phyloP scores from a whole-genome alignment of 768 basidiomycete genomes.

The Scleroderma bovista region DNA sequence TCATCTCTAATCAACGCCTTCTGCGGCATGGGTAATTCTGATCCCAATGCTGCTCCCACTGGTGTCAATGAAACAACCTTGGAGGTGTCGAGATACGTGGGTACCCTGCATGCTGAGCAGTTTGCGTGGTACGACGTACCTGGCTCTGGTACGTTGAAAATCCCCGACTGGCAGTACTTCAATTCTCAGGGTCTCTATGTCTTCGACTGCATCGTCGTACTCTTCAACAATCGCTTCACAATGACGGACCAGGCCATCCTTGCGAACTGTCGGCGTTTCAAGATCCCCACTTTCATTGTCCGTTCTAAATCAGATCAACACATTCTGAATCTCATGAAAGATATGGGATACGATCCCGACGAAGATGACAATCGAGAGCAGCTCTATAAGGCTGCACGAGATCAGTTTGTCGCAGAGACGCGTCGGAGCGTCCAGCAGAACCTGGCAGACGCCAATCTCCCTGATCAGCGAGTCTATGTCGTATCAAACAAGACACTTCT shows the following conservation, averaged over 20 bases:
- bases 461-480: slow-evolving; percentile 13
- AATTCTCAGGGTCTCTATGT: slow-evolving; percentile 24
- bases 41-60: slow-evolving; percentile 16
- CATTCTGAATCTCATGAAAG: slow-evolving; percentile 7
- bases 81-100: slow-evolving; percentile 16
- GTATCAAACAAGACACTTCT: slow-evolving; percentile 10
- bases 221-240: slow-evolving; percentile 22
- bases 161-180: slow-evolving; percentile 25
- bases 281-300: slow-evolving; percentile 23
- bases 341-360: slow-evolving; percentile 6
- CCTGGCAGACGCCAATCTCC: slow-evolving; percentile 8
- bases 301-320: slow-evolving; percentile 24
- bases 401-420: slow-evolving; percentile 6
- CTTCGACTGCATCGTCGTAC: slow-evolving; percentile 7
- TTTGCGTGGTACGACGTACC: slow-evolving; percentile 27
- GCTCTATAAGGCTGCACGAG: slow-evolving; percentile 2
- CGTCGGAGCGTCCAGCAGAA: slow-evolving; percentile 4
- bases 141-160: slow-evolving; percentile 21
- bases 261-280: slow-evolving; percentile 14
- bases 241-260: slow-evolving; percentile 23
- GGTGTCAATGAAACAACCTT: slow-evolving; percentile 22
- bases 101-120: slow-evolving; percentile 8
- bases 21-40: slow-evolving; percentile 17
- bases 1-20: slow-evolving; percentile 17
- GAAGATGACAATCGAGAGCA: slow-evolving; percentile 1